Evolutionary conservation across 2,329 filamentous ascomycete species (phyloP), one percentile per base, ranked within the genome.

Genomic region (Didymella pinodella): DNA sequence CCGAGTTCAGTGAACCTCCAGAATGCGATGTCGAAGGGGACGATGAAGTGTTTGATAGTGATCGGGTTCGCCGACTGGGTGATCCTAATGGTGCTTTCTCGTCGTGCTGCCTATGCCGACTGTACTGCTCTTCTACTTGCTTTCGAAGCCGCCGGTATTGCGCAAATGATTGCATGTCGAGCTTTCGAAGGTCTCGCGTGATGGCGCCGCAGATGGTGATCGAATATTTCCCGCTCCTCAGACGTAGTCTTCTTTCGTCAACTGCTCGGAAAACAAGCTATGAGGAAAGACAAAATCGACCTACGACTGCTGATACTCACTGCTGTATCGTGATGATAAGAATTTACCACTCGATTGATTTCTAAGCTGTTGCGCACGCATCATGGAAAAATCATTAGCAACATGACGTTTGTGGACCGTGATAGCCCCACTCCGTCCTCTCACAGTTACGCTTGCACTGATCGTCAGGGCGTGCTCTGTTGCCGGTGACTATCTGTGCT

Each of bases 101-200:
- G 25, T 41, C 20, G 14, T 54, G 31, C 12, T 38, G 46, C 16
- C 40, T 22, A 31, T 64, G 57, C 41, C 55, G 56, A 31, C 22
- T 55, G 34, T 53, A 44, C 53, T 62, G 52, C 41, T 48, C 40
- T 46, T 63, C 44, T 16, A 59, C 64, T 57, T 61, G 61, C 20
- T 47, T 53, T 12, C 63, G 59, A 28, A 71, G 64, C 32, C 55
- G 60, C n/a, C 60, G 60, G 36, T 71, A 72, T 43, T 74, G 69
- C 11, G 67, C 49, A 32, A 67, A 54, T 4, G 71, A 74, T 40
- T 73, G 71, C 71, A 74, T 74, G 4, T 22, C 34, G 38, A 7
- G 20, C 4, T 11, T 10, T 25, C 8, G 7, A 16, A 6, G 18
- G n/a, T 36, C 1, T 18, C 26, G 7, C 11, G 44, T 12, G 31